Percentiles rank a stretch among this genome's conserved stretches.
These are phyloP conservation scores for Boletus bicolor DNA, from an alignment of 768 basidiomycete genomes.

Conservation along the genomic window DNA sequence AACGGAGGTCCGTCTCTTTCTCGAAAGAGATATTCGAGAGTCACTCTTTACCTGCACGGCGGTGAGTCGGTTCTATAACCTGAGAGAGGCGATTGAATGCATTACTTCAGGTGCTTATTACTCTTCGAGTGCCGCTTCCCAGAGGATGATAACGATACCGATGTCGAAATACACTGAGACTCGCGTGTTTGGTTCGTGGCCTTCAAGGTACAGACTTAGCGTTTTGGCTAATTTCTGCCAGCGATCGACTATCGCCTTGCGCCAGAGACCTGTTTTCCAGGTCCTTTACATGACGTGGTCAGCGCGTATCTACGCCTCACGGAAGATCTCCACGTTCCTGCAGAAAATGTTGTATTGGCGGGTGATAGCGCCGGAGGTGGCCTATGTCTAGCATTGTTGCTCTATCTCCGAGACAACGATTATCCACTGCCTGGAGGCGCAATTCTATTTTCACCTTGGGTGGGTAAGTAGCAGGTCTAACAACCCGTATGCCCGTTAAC, in stretches of 20 bases:
- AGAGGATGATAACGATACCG: constrained; percentile 86
- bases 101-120: constrained; percentile 78
- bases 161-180: constrained; percentile 86
- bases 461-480: constrained; percentile 55
- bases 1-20: constrained; percentile 9
- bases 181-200: constrained; percentile 74
- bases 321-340: constrained; percentile 85
- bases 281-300: constrained; percentile 83
- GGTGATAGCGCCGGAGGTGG: constrained; percentile 97
- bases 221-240: constrained; percentile 31
- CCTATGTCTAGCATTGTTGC: constrained; percentile 74
- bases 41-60: constrained; percentile 93
- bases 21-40: constrained; percentile 60
- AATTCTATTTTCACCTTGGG: constrained; percentile 93
- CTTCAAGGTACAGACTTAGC: background rate
- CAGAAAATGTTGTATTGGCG: constrained; percentile 83
- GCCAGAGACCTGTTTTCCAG: constrained; percentile 92
- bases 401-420: constrained; percentile 92
- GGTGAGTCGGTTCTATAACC: constrained; percentile 45
- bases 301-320: constrained; percentile 82
- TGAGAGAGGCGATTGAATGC: constrained; percentile 3
- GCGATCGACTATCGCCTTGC: constrained; percentile 93
- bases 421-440: constrained; percentile 83
- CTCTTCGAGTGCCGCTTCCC: constrained; percentile 84
- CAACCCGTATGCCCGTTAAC: constrained; percentile 10